Base-by-base conservation (phyloP, 768 basidiomycete species). In the Hirschioporus abietinus region DNA sequence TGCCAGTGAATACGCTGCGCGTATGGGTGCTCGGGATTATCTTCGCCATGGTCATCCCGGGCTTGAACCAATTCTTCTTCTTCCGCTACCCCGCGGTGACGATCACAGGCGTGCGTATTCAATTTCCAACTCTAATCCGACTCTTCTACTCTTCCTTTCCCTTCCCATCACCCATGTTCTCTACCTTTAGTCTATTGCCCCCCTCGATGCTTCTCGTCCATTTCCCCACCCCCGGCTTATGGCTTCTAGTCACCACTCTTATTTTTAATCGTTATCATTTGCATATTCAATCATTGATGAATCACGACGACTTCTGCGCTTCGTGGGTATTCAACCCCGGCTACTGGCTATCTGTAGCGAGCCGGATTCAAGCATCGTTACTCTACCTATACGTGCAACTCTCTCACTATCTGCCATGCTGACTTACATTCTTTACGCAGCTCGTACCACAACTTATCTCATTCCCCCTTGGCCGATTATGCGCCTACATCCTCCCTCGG, bases 61-160 rank as follows among this genome's bases (percentile, higher is more conserved):
- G 85, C 30, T 75, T 88, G 79, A 92, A 92, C 75, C 90, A 91
- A 71, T 91, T 90, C 77, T 91, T 91, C 76, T 88, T 83, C 74
- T 85, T 91, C 70, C 84, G 90, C 30, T 91, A 85, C 71, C 90
- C 89, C 4, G 76, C 79, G 18, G 75, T 79, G 60, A 23, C 24
- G 12, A 65, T 83, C 35, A 42, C 23, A 26, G n/a, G 20, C 36
- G 60, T 64, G 23, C 35, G 25, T 35, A 15, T 64, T 52, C 15
- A 25, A 9, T 26, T 58, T 36, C 35, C 15, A 25, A 15, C 30
- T 24, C 60, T 61, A 15, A 15, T 61, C 23, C 20, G 12, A 61
- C 42, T 12, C 42, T 52, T 52, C 42, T 52, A 30, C 30, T 30
- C 30, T 30, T 30, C 30, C 30, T 30, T 30, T 30, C 8, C 30